Evolutionary conservation across 495 filamentous ascomycete species (phyloP).

Genomic region (Penicillium malachiteum): DNA sequence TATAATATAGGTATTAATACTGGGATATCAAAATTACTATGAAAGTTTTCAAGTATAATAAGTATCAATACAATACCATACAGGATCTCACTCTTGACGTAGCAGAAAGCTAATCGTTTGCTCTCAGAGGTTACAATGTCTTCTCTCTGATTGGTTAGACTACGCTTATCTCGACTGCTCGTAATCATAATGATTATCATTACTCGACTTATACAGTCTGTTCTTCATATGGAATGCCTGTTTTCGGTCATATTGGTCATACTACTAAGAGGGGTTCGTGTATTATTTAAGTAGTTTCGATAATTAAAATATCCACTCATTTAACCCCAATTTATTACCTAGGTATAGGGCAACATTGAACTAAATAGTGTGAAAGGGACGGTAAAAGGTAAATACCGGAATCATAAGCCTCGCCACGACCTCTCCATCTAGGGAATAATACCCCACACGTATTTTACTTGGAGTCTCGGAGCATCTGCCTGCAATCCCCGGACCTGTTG

Average conservation of each 20-base stretch:
- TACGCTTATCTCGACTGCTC: constrained; percentile 38
- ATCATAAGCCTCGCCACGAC: not conserved
- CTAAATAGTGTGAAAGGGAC: too few relatives aligned
- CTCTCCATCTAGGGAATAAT: not conserved
- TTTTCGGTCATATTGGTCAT: constrained; percentile 8
- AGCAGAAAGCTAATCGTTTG: constrained; percentile 43
- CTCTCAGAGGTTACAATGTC: constrained; percentile 34
- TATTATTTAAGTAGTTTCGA: too few relatives aligned
- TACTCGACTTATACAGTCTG: constrained; percentile 11
- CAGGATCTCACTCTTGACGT: constrained; percentile 35
- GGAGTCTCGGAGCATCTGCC: constrained; percentile 17
- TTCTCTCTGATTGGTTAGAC: constrained; percentile 30
- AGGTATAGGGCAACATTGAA: too few relatives aligned
- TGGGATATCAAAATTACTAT: too few relatives aligned
- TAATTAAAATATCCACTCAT: too few relatives aligned
- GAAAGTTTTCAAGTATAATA: not conserved
- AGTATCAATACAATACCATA: constrained; percentile 12
- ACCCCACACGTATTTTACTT: constrained; percentile 7
- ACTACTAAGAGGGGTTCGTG: not conserved
- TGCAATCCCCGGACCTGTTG: constrained; percentile 34
- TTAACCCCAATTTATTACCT: too few relatives aligned
- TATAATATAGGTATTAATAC: too few relatives aligned
- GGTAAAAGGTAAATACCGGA: too few relatives aligned
- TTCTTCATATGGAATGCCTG: constrained; percentile 17
- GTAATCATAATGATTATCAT: constrained; percentile 35